These are phyloP conservation scores for Aspergillus sp. DNA, from an alignment of 2,329 filamentous ascomycete genomes.

Conservation along the genomic window DNA sequence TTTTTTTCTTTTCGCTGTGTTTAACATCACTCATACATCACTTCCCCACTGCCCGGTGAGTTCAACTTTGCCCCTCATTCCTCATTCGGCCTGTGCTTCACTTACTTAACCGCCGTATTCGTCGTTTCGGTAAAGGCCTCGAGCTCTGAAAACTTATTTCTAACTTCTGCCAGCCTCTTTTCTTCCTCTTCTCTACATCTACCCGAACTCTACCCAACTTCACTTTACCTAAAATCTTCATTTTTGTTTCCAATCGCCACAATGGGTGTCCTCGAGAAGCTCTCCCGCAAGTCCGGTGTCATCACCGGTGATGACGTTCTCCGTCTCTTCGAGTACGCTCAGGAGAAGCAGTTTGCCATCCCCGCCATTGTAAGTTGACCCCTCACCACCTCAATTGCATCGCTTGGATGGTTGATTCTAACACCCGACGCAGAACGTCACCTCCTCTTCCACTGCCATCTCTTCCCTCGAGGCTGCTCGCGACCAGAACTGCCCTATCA, in stretches of 20 bases:
- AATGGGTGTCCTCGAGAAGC: conserved; percentile 53
- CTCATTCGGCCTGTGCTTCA: conserved; percentile 13
- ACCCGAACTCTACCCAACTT: conserved; percentile 1
- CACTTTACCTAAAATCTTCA: not conserved
- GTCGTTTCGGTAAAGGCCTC: conserved; percentile 27
- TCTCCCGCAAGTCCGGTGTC: conserved; percentile 64
- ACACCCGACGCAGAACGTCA: conserved; percentile 67
- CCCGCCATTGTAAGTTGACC: conserved; percentile 67
- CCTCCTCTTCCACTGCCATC: conserved; percentile 84
- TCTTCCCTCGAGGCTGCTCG: conserved; percentile 91
- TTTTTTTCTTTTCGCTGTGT: conserved; percentile 1
- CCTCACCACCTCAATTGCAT: not conserved
- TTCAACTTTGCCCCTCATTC: conserved; percentile 26
- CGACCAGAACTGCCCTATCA: conserved; percentile 85
- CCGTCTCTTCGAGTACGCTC: conserved; percentile 82
- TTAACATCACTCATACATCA: conserved; percentile 23
- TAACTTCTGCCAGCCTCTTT: conserved; percentile 9
- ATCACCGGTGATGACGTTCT: conserved; percentile 68
- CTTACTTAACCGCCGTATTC: conserved; percentile 20
- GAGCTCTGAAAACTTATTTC: conserved; percentile 16
- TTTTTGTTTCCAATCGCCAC: conserved; percentile 19
- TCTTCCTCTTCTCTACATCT: conserved; percentile 10
- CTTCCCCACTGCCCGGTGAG: conserved; percentile 41
- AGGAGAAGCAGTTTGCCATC: conserved; percentile 84
- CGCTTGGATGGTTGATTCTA: not conserved